Evolutionary conservation across 179 eudicot species (phyloP).

Genomic region (Patellifolia procumbens): DNA sequence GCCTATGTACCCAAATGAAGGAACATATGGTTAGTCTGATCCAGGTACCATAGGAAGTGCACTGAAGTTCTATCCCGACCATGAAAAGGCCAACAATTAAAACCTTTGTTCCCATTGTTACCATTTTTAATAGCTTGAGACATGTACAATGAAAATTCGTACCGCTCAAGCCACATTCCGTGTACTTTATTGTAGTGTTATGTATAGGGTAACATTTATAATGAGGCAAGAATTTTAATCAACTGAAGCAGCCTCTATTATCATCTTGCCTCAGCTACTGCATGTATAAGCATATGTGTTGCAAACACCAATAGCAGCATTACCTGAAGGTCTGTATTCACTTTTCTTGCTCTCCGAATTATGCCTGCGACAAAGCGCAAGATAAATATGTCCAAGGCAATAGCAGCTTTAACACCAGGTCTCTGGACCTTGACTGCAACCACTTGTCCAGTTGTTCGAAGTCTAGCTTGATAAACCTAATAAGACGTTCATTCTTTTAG

Average conservation of each 20-base stretch:
- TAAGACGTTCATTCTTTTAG: slow-evolving; percentile 18
- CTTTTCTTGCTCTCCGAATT: slow-evolving; percentile 68
- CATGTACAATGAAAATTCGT: too few species aligned
- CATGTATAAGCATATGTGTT: not conserved
- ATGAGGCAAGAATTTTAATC: not conserved
- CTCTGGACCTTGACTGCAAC: slow-evolving; percentile 98
- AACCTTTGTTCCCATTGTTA: too few species aligned
- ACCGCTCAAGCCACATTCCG: too few species aligned
- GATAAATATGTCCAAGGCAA: slow-evolving; percentile 83
- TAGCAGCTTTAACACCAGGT: slow-evolving; percentile 97
- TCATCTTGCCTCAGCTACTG: not conserved
- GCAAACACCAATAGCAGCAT: slow-evolving; percentile 13
- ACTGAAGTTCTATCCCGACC: too few species aligned
- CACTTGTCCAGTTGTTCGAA: slow-evolving; percentile 56
- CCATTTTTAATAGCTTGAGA: too few species aligned
- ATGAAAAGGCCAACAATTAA: too few species aligned
- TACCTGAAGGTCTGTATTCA: slow-evolving; percentile 97
- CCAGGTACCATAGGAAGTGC: too few species aligned
- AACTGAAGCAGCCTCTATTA: not conserved
- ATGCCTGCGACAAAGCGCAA: slow-evolving; percentile 79
- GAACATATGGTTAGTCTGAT: too few species aligned
- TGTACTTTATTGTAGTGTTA: not conserved
- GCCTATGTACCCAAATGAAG: too few species aligned
- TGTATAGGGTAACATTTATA: not conserved
- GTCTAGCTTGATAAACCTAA: slow-evolving; percentile 89